Percentiles rank a stretch among this genome's conserved stretches.
Evolutionary conservation across 129 eudicot genomes (phyloP).

Genomic region (Flaveria brownii): DNA sequence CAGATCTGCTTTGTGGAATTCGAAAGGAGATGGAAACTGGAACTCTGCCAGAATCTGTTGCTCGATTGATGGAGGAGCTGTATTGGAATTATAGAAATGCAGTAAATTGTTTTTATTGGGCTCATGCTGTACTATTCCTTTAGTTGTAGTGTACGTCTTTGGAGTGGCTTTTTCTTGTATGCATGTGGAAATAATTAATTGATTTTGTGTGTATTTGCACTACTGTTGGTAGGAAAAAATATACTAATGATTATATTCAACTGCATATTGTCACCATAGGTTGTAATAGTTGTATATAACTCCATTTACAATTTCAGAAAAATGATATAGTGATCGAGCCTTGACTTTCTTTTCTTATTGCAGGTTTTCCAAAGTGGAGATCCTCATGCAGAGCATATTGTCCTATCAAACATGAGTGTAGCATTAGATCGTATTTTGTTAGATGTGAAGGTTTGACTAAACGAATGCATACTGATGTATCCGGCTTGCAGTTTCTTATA

Average conservation of each 20-base stretch:
- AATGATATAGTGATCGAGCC: neutral
- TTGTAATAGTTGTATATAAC: neutral
- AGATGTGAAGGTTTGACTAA: constrained; percentile 63
- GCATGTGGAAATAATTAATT: neutral
- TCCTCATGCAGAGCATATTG: constrained; percentile 60
- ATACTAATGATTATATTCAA: neutral
- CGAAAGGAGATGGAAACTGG: constrained; percentile 67
- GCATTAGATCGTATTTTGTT: constrained; percentile 62
- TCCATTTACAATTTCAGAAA: neutral
- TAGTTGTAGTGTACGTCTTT: constrained; percentile 19
- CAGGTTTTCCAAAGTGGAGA: constrained; percentile 71
- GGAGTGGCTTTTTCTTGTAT: constrained; percentile 5
- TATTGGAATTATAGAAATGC: constrained; percentile 71
- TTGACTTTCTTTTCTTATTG: constrained; percentile 11
- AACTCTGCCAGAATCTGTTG: constrained; percentile 55
- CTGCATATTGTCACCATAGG: neutral
- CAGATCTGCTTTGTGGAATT: constrained; percentile 68
- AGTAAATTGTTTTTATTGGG: constrained; percentile 44
- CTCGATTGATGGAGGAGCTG: constrained; percentile 73
- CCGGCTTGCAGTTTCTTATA: neutral
- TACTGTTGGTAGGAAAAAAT: neutral
- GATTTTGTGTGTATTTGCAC: neutral
- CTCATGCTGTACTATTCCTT: constrained; percentile 20
- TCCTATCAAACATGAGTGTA: constrained; percentile 75
- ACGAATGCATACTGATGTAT: neutral